phyloP scores from a whole-genome alignment of 2,329 filamentous ascomycete genomes.

The Aspergillus piperis region DNA sequence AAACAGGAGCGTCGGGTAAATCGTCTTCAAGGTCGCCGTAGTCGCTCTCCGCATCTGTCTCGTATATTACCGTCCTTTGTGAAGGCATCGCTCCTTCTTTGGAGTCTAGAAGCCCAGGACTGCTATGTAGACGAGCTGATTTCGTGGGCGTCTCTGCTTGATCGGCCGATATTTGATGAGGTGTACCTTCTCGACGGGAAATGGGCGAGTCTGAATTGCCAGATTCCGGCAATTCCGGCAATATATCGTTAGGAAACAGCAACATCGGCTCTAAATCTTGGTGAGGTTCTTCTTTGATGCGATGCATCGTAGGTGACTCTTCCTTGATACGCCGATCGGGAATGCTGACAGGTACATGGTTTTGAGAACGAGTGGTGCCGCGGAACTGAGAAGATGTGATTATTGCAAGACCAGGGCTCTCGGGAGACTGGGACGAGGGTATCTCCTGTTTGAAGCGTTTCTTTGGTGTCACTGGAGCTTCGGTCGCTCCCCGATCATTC shows the following conservation, averaged over 20 bases:
- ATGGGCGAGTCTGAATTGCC: not conserved
- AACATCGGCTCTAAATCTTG: slow-evolving; percentile 3
- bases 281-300: slow-evolving; percentile 6
- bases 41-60: slow-evolving; percentile 45
- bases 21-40: slow-evolving; percentile 33
- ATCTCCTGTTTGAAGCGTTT: slow-evolving; percentile 37
- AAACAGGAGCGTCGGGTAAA: slow-evolving; percentile 15
- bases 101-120: not conserved
- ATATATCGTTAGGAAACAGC: not conserved
- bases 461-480: slow-evolving; percentile 34
- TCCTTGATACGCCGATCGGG: slow-evolving; percentile 21
- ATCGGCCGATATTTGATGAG: not conserved
- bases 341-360: slow-evolving; percentile 10
- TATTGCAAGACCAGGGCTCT: slow-evolving; percentile 42
- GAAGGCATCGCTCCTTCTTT: slow-evolving; percentile 14
- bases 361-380: slow-evolving; percentile 29
- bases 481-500: not conserved
- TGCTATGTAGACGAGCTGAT: not conserved
- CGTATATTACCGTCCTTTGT: slow-evolving; percentile 42
- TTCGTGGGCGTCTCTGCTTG: not conserved
- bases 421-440: slow-evolving; percentile 47
- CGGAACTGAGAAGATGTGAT: slow-evolving; percentile 40
- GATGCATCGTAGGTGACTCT: slow-evolving; percentile 16
- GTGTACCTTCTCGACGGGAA: not conserved
- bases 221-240: not conserved